A percentile compares a stretch with the other conserved stretches of the same genome.
Evolutionary conservation across 306 rosid genomes (phyloP).

Genomic region (Cicer bijugum): DNA sequence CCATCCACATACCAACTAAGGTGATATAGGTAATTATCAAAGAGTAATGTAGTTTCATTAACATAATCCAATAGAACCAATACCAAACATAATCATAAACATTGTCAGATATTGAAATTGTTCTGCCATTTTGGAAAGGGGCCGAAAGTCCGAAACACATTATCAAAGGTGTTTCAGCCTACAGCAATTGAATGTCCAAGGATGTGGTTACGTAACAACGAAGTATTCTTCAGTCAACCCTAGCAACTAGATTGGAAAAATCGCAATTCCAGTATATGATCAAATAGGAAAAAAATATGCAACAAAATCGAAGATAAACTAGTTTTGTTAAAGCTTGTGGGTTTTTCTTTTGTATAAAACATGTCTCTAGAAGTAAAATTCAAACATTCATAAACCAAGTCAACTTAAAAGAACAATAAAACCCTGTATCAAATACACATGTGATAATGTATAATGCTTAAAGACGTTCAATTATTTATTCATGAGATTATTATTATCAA

Average conservation of each 20-base stretch:
- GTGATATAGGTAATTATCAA: conserved; percentile 8
- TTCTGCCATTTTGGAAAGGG: not conserved
- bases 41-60: not conserved
- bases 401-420: not conserved
- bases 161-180: conserved; percentile 23
- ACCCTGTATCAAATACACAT: not conserved
- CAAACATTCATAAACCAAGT: not conserved
- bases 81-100: conserved; percentile 19
- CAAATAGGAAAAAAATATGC: conserved; percentile 16
- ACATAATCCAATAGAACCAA: conserved; percentile 25
- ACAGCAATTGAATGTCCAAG: not conserved
- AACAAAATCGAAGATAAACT: conserved; percentile 2
- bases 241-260: conserved; percentile 5
- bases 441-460: not conserved
- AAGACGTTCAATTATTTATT: not conserved
- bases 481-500: not conserved
- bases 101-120: not conserved
- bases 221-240: conserved; percentile 20
- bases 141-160: not conserved
- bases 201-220: not conserved
- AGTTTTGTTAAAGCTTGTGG: not conserved
- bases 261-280: not conserved
- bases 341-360: not conserved
- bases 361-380: not conserved
- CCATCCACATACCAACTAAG: conserved; percentile 9